These are phyloP conservation scores for Chaetomium tenue DNA, from an alignment of 495 filamentous ascomycete species.

Conservation along the genomic window DNA sequence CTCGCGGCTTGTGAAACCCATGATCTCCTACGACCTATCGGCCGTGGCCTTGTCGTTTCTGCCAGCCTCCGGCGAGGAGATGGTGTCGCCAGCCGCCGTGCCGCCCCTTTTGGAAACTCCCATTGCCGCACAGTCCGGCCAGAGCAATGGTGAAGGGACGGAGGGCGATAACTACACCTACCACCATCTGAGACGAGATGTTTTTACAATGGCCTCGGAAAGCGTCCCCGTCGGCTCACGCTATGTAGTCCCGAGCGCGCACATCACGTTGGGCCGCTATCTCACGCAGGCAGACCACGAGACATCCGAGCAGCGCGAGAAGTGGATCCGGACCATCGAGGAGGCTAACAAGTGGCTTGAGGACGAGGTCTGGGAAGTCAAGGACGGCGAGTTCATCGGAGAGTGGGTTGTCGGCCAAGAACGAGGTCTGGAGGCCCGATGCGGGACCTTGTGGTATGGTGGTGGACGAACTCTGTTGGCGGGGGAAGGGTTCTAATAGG, in stretches of 20 bases:
- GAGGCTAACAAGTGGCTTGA: slow-evolving; percentile 71
- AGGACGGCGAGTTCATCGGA: slow-evolving; percentile 41
- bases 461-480: slow-evolving; percentile 61
- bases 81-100: slow-evolving; percentile 39
- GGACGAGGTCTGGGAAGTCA: slow-evolving; percentile 62
- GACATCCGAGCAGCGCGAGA: slow-evolving; percentile 49
- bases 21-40: slow-evolving; percentile 78
- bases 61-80: slow-evolving; percentile 62
- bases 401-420: slow-evolving; percentile 79
- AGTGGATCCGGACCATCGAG: slow-evolving; percentile 66
- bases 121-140: slow-evolving; percentile 11
- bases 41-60: slow-evolving; percentile 84
- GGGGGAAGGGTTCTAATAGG: slow-evolving; percentile 58
- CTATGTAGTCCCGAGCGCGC: slow-evolving; percentile 83
- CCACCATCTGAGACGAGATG: slow-evolving; percentile 81
- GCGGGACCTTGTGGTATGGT: slow-evolving; percentile 80
- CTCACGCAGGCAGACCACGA: slow-evolving; percentile 54
- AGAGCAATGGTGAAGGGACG: slow-evolving; percentile 1
- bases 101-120: slow-evolving; percentile 27
- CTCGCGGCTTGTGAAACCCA: slow-evolving; percentile 73
- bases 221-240: slow-evolving; percentile 63
- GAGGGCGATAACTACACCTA: slow-evolving; percentile 69
- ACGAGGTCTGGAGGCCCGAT: slow-evolving; percentile 65
- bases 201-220: slow-evolving; percentile 58
- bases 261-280: slow-evolving; percentile 84